Evolutionary conservation across 495 filamentous ascomycete genomes (phyloP), one percentile per base, ranked within the genome.

Genomic region (Hypoxylon cercidicola): DNA sequence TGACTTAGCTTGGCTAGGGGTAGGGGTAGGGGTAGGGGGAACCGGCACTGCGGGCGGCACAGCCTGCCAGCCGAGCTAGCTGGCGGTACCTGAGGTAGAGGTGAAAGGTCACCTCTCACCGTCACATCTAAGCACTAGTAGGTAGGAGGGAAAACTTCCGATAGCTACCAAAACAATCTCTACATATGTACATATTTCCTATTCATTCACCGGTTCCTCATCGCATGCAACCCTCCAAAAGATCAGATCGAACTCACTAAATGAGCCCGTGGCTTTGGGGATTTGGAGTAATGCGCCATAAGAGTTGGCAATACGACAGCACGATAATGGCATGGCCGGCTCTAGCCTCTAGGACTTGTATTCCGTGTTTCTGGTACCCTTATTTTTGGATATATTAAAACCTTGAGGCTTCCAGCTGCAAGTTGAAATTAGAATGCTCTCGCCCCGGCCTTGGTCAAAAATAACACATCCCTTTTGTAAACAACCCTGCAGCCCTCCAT

Each of bases 381-480:
- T n/a, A n/a, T n/a, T n/a, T n/a, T n/a, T n/a, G n/a, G n/a, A n/a
- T n/a, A n/a, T n/a, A n/a, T n/a, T n/a, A n/a, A n/a, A n/a, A n/a
- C n/a, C n/a, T n/a, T n/a, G n/a, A n/a, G n/a, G n/a, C n/a, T n/a
- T 44, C 46, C 46, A 39, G 51, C 52, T 61, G 56, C 50, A 47
- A n/a, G 57, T 32, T 46, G 47, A 67, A 67, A 67, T 67, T 67
- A 50, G 35, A 16, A 10, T 8, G 23, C 46, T 52, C 34, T n/a
- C n/a, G n/a, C n/a, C n/a, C n/a, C n/a, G n/a, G 34, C 46, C 37
- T 47, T 40, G 48, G n/a, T 43, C 45, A 66, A 61, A 60, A 61
- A 61, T 51, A 66, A 18, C 50, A 39, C 41, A 59, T 54, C 30
- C 30, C 18, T 64, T 30, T 30, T 54, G 16, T 16, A 34, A 40